Evolutionary conservation across 2,329 filamentous ascomycete species (phyloP).

Genomic region (Paramyrothecium roridum): DNA sequence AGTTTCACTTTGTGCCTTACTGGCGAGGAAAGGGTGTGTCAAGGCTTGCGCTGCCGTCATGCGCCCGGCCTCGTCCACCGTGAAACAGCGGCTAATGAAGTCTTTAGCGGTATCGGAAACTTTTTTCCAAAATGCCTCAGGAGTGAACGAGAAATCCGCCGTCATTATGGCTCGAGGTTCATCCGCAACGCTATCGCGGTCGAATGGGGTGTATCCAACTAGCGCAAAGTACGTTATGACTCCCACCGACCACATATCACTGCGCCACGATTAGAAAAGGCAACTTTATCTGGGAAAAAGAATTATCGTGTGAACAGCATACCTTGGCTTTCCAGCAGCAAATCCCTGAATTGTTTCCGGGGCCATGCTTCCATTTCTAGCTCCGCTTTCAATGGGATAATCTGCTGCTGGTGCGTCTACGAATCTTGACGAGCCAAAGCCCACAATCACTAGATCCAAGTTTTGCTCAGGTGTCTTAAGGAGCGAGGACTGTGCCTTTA

Average conservation of each 20-base stretch:
- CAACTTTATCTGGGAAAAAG: too few relatives aligned
- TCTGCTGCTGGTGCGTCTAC: too few relatives aligned
- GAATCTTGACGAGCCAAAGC: constrained; percentile 92
- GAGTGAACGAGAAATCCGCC: constrained; percentile 94
- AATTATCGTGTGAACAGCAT: too few relatives aligned
- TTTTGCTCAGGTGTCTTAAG: constrained; percentile 98
- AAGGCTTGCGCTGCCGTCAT: constrained; percentile 86
- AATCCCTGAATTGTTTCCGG: too few relatives aligned
- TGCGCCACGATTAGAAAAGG: too few relatives aligned
- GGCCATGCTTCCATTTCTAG: too few relatives aligned
- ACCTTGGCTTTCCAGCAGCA: too few relatives aligned
- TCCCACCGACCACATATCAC: constrained; percentile 97
- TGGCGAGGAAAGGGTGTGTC: constrained; percentile 63
- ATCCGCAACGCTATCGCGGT: constrained; percentile 94
- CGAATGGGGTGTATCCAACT: constrained; percentile 97
- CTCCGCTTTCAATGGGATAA: too few relatives aligned
- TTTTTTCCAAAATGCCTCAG: constrained; percentile 92
- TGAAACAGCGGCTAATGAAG: constrained; percentile 89
- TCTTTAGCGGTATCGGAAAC: constrained; percentile 83
- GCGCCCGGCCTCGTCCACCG: constrained; percentile 79
- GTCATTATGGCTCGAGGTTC: constrained; percentile 99
- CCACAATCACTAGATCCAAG: constrained; percentile 91
- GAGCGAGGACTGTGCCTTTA: constrained; percentile 95
- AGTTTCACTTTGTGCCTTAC: too few relatives aligned
- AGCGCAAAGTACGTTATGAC: constrained; percentile 99